Base-by-base conservation (phyloP, 768 basidiomycete genomes). In the Rhodotorula graminis region DNA sequence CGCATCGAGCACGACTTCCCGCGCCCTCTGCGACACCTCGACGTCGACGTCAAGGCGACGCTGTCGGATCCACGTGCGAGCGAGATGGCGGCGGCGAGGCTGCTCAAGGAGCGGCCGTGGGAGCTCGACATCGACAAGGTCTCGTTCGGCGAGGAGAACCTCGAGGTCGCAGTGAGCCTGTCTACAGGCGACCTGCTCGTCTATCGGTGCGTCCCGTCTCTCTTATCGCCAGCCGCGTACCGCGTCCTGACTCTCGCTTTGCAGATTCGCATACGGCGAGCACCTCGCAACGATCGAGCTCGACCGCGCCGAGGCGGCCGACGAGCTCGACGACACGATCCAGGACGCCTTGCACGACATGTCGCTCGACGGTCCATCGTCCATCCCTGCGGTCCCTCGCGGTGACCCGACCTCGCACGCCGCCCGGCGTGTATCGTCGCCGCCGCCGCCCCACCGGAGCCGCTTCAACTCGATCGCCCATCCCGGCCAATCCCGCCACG, bases 21-120 rank as follows among this genome's bases (percentile, higher is more conserved):
- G 1, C 83, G 84, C n/a, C 82, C 85, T 2, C 82, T 91, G 16
- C 84, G 85, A 11, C 82, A 84, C 27, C 84, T 92, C 37, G 87
- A 85, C 6, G 85, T 92, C 62, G 85, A 88, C 52, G 76, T 91
- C 16, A 52, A 50, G 37, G 50, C 64, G 23, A 61, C 67, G 31
- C 37, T 73, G 31, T n/a, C 14, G 31, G 67, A 69, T 23, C 19
- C 33, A n/a, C 52, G 61, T 12, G 57, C 60, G 18, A 46, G 47
- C 11, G 68, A 79, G 52, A 67, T 80, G 0, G 79, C 80, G 0
- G 66, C 82, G 27, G 79, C 80, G 12, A 75, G 77, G 53, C 61
- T 82, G 27, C 79, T 77, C 74, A 58, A 75, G 25, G 76, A 74
- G 25, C 73, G 82, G 64, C 80, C 80, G 18, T 73, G 76, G 52